Evolutionary conservation across 352 stramenopile species (phyloP), one percentile per base, ranked within the genome.

Genomic region (Paralagenidium karlingii): DNA sequence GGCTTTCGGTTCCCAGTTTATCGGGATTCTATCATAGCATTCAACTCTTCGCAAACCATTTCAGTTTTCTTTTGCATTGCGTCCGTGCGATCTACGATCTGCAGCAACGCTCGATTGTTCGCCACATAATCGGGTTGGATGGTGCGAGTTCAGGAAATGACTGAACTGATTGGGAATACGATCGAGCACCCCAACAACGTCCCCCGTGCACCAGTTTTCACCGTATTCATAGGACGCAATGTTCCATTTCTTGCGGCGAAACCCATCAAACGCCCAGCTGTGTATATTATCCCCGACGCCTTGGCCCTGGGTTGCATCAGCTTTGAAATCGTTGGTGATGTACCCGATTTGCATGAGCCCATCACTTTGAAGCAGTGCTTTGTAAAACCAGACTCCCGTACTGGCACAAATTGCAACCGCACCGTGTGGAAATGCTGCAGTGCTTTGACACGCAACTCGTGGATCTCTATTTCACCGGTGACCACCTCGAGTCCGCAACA

Each of bases 281-380:
- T 69, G 76, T 1, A 40, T 41, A 48, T 96, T 77, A 32, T 98
- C 85, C 4, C 89, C 92, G 1, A 98, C 88, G 6, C 89, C 82
- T 55, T 94, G 82, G 3, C 83, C 85, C 55, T 87, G 63, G 6
- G 85, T 41, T 3, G 82, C 52, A 43, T 94, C 82, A n/a, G 75
- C 58, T 7, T 59, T 40, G 52, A 97, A 97, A 0, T 74, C 55
- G 13, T 36, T 45, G n/a, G 90, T 80, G 16, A 94, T 67, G 69
- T 92, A 98, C 2, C 92, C 92, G 49, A 98, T 94, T 49, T 97
- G 89, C 53, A 94, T 92, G 0, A 96, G 58, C 8, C 90, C 89
- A 40, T 89, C 86, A 0, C 67, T 95, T 19, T 94, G 55, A 1
- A 97, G 50, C 2, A 60, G 52, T 3, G 91, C 86, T 62, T 97